Evolutionary conservation across 148 eudicot genomes (phyloP).

Genomic region (Rheum nobile): DNA sequence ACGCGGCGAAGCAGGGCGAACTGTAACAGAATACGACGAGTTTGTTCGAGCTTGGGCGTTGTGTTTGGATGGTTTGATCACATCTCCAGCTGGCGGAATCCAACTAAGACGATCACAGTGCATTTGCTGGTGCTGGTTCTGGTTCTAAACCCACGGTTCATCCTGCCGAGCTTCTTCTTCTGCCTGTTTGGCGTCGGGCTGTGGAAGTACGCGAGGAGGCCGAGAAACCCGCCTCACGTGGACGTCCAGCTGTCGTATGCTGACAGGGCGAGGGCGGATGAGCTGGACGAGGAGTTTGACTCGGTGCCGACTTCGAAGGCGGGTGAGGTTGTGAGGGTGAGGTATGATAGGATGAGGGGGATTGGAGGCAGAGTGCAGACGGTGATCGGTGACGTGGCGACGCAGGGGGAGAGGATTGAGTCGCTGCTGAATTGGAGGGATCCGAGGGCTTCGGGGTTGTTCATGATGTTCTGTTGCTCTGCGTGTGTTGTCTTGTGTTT

Average conservation of each 20-base stretch:
- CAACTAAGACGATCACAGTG: conserved; percentile 10
- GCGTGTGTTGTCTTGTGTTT: conserved; percentile 14
- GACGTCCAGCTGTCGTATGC: conserved; percentile 24
- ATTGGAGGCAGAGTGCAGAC: conserved; percentile 23
- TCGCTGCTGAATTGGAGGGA: conserved; percentile 35
- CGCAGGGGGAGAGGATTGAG: conserved; percentile 28
- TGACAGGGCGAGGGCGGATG: not conserved
- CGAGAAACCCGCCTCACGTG: conserved; percentile 26
- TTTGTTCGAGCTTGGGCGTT: conserved; percentile 1
- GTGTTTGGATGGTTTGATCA: not conserved
- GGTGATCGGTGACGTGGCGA: conserved; percentile 25
- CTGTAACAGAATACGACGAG: conserved; percentile 13
- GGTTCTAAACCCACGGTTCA: conserved; percentile 13
- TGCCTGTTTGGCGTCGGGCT: conserved; percentile 14
- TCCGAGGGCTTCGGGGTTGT: conserved; percentile 34
- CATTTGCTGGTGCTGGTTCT: conserved; percentile 14
- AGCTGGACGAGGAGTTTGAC: conserved; percentile 24
- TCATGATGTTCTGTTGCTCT: conserved; percentile 16
- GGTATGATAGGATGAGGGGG: conserved; percentile 26
- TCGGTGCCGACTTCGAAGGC: conserved; percentile 17
- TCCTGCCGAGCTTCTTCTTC: conserved; percentile 15
- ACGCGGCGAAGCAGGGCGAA: conserved; percentile 20
- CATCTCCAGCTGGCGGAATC: conserved; percentile 21
- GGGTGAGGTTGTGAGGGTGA: conserved; percentile 12
- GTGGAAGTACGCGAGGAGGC: conserved; percentile 22